Conservation (phyloP, 2,329 filamentous ascomycete species). For the Niveomyces coronatus region DNA sequence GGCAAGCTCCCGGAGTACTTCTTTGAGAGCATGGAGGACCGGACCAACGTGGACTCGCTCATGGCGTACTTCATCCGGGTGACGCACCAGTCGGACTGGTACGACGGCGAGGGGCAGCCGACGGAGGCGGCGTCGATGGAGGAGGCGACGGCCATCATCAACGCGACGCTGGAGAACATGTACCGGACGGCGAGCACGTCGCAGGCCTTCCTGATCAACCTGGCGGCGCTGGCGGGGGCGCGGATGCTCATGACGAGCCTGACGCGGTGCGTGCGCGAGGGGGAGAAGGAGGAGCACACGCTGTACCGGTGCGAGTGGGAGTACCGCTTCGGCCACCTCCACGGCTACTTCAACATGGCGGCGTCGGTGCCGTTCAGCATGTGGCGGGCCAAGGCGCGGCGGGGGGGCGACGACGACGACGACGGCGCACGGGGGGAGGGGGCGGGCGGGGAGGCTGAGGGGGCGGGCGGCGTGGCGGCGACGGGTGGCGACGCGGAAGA, state of each 20-base stretch:
- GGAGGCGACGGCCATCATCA: constrained; percentile 44
- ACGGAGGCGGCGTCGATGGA: constrained; percentile 35
- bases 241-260: constrained; percentile 36
- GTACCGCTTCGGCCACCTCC: constrained; percentile 42
- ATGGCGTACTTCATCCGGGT: constrained; percentile 43
- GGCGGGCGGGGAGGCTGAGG: constrained; percentile 13
- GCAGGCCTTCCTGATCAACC: constrained; percentile 48
- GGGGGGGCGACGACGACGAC: no score
- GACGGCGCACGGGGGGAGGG: constrained; percentile 8
- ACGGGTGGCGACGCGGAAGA: constrained; percentile 11
- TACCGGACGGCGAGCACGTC: constrained; percentile 38
- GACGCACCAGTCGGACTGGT: constrained; percentile 41
- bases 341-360: constrained; percentile 42
- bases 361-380: constrained; percentile 34
- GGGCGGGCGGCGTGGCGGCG: constrained; percentile 10
- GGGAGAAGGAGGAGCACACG: constrained; percentile 29
- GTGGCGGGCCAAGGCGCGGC: constrained; percentile 29
- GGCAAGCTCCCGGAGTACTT: constrained; percentile 19
- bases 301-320: constrained; percentile 45
- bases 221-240: constrained; percentile 46
- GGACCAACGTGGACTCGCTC: constrained; percentile 48
- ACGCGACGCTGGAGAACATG: constrained; percentile 42
- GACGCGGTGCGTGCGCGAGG: constrained; percentile 31
- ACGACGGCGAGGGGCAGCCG: constrained; percentile 33
- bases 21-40: constrained; percentile 30